Conservation (phyloP, 192 early-diverging fungal species). For the Coemansia sp. region DNA sequence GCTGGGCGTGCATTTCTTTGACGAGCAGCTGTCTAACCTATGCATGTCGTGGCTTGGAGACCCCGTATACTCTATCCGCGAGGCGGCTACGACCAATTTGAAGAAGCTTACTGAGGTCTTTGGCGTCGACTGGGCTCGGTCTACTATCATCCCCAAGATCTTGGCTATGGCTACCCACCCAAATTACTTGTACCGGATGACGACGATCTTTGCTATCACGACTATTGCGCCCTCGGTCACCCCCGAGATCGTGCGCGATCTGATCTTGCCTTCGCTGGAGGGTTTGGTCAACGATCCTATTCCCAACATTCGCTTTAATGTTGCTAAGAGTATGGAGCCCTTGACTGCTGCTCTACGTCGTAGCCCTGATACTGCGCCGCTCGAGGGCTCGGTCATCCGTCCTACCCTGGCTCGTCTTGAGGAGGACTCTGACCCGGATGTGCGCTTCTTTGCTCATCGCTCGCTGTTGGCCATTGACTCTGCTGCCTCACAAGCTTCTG, state of each 20-base stretch:
- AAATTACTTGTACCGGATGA: conserved; percentile 99
- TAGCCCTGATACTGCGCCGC: conserved; percentile 59
- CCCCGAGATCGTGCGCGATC: conserved; percentile 83
- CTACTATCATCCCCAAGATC: conserved; percentile 92
- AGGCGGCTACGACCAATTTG: conserved; percentile 94
- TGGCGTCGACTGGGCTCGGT: conserved; percentile 97
- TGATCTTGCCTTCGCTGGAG: conserved; percentile 85
- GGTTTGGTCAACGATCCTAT: conserved; percentile 89
- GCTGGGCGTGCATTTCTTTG: conserved; percentile 95
- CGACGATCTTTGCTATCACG: conserved; percentile 94
- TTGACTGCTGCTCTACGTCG: conserved; percentile 78
- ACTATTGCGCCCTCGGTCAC: conserved; percentile 86
- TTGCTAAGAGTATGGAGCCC: conserved; percentile 90
- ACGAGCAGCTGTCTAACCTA: conserved; percentile 89
- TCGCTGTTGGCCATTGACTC: conserved; percentile 57
- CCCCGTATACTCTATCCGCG: conserved; percentile 94
- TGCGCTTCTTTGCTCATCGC: conserved; percentile 87
- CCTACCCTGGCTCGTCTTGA: conserved; percentile 82
- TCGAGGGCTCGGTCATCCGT: conserved; percentile 72
- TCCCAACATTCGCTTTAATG: conserved; percentile 99
- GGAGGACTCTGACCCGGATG: conserved; percentile 91
- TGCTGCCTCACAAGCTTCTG: not conserved
- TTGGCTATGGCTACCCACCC: conserved; percentile 83
- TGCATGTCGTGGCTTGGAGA: conserved; percentile 99
- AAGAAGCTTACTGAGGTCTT: conserved; percentile 96